Evolutionary conservation across 306 rosid genomes (phyloP), one percentile per base, ranked within the genome.

Genomic region (Acacia melanoxylon): DNA sequence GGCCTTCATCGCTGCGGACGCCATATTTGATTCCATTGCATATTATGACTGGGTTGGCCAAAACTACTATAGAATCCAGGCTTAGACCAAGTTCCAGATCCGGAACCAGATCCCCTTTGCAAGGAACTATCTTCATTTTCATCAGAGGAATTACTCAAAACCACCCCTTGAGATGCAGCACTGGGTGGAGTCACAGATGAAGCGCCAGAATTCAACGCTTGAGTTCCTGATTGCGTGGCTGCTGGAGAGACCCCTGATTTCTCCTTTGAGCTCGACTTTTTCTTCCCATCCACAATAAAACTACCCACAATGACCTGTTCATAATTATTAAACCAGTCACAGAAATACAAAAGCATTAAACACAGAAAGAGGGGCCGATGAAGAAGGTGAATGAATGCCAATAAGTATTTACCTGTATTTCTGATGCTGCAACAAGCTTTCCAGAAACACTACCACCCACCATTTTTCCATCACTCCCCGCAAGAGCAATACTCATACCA

Each of bases 391-490:
- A 72, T 15, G 78, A 76, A 76, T 77, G 20, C 54, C 79, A 14
- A 68, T 15, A 68, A 68, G 67, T 56, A 24, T 72, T 29, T 68
- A 93, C 99, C 98, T 92, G 97, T 11, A 93, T 91, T 0, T 84
- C 84, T 1, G 94, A 79, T 17, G 93, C 92, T 9, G 99, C 98
- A 77, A 86, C 68, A 45, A 93, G 92, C 82, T 66, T 78, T 75
- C 96, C 97, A 37, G 86, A 83, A 86, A 95, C 97, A 52, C 88
- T 88, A 10, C 99, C 99, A 37, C 97, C 97, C 74, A 91, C 68
- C 83, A 92, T 88, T 58, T 78, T 88, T 73, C 97, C 93, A 77
- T 90, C 92, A 69, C 88, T 62, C 62, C 92, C 90, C 8, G 90
- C 94, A 48, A 95, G 81, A 52, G 89, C 54, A 41, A 90, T 89